These are phyloP conservation scores for Urtica urens DNA, from an alignment of 306 rosid genomes.

Conservation along the genomic window DNA sequence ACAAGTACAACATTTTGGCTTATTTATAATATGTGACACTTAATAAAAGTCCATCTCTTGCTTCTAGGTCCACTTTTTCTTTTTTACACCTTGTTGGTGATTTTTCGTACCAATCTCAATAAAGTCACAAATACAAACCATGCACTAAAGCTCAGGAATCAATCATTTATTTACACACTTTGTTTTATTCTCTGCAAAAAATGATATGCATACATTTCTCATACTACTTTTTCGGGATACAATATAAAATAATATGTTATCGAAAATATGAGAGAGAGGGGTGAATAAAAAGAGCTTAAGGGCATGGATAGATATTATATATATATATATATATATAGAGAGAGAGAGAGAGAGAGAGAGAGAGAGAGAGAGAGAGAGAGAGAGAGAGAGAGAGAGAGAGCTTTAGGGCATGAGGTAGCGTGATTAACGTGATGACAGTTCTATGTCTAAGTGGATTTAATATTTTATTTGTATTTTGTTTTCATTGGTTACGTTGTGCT, in stretches of 20 bases:
- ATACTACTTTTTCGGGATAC: neutral
- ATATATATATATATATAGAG: too few species aligned
- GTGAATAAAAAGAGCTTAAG: too few species aligned
- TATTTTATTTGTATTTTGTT: constrained; percentile 7
- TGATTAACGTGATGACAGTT: constrained; percentile 52
- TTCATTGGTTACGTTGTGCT: constrained; percentile 8
- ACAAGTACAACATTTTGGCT: neutral
- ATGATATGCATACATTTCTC: neutral
- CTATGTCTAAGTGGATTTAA: constrained; percentile 17
- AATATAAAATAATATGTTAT: neutral
- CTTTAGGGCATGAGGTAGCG: constrained; percentile 36
- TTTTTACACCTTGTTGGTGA: constrained; percentile 7
- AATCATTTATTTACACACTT: constrained; percentile 11
- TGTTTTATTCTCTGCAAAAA: neutral
- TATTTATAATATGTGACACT: too few species aligned
- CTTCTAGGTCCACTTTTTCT: constrained; percentile 4
- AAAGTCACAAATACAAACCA: constrained; percentile 5
- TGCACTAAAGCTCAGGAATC: constrained; percentile 8
- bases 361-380: constrained; percentile 14
- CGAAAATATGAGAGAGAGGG: neutral
- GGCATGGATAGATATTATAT: too few species aligned
- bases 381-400: too few species aligned
- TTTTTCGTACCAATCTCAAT: constrained; percentile 6
- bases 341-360: too few species aligned
- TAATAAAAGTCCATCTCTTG: too few species aligned